Percentiles rank a stretch among this genome's conserved stretches.
phyloP scores from a whole-genome alignment of 345 rosid species.

The Citrus maxima region DNA sequence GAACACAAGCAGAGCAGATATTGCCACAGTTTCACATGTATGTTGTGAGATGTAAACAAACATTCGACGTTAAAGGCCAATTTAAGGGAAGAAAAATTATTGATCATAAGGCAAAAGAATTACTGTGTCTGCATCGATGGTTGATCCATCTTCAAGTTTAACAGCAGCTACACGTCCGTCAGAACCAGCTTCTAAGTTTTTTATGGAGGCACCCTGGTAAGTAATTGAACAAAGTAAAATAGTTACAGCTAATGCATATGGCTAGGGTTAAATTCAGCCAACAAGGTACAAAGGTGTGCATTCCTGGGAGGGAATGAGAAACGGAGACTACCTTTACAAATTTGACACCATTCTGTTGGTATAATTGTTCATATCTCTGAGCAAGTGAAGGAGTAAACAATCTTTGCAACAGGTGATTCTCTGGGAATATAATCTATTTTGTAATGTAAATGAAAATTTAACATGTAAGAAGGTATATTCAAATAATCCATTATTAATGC shows the following conservation, averaged over 20 bases:
- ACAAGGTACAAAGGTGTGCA: neutral
- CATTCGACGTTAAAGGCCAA: neutral
- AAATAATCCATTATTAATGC: neutral
- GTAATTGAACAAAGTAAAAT: conserved; percentile 13
- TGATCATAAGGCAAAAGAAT: conserved; percentile 18
- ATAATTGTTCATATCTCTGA: conserved; percentile 72
- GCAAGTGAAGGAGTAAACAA: conserved; percentile 93
- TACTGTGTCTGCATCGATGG: conserved; percentile 77
- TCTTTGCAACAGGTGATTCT: conserved; percentile 82
- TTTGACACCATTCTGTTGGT: conserved; percentile 79
- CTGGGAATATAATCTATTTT: conserved; percentile 77
- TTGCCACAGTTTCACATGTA: neutral
- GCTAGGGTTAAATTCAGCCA: neutral
- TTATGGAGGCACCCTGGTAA: conserved; percentile 69
- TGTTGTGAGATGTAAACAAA: neutral
- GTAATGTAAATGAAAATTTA: conserved; percentile 7
- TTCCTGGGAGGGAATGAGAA: neutral
- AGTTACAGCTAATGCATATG: neutral
- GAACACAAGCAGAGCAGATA: neutral
- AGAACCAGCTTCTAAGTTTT: conserved; percentile 72
- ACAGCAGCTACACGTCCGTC: conserved; percentile 73
- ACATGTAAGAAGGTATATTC: neutral
- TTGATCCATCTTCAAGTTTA: conserved; percentile 86
- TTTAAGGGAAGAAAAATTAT: neutral
- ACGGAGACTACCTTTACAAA: conserved; percentile 50